These are phyloP conservation scores for Plasmodium chabaudi DNA, from an alignment of 169 alveolate species.

Conservation along the genomic window DNA sequence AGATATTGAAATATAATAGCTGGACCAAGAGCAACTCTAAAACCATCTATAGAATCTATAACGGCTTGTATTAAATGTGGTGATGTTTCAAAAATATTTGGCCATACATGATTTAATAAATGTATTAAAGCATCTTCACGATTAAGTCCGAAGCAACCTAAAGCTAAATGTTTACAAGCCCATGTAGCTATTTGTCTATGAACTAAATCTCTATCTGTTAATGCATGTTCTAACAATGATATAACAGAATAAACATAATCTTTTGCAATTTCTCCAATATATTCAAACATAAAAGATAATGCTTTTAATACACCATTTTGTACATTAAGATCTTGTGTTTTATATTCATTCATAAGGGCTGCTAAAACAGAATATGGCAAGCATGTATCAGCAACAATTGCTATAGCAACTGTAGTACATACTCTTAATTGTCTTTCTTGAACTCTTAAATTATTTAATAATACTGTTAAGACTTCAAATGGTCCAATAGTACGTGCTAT, in stretches of 20 bases:
- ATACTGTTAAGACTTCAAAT: slow-evolving; percentile 97
- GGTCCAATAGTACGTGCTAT: slow-evolving; percentile 99
- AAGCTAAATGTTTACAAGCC: slow-evolving; percentile 98
- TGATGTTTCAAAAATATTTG: slow-evolving; percentile 98
- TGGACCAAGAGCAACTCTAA: slow-evolving; percentile 98
- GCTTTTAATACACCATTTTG: slow-evolving; percentile 99
- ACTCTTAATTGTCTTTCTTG: slow-evolving; percentile 99
- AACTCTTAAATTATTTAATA: slow-evolving; percentile 95
- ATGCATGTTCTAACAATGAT: slow-evolving; percentile 98
- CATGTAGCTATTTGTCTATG: slow-evolving; percentile 99
- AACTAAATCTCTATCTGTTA: slow-evolving; percentile 98
- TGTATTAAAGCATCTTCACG: slow-evolving; percentile 98
- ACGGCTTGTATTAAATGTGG: slow-evolving; percentile 98
- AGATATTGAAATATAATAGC: slow-evolving; percentile 96
- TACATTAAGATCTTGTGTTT: slow-evolving; percentile 98
- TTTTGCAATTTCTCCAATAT: slow-evolving; percentile 93
- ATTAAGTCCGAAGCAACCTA: slow-evolving; percentile 95
- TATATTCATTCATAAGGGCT: slow-evolving; percentile 99
- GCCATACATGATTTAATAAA: slow-evolving; percentile 99
- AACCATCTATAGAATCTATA: slow-evolving; percentile 99
- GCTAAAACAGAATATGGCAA: slow-evolving; percentile 99
- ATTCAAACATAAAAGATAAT: slow-evolving; percentile 99
- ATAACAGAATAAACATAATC: slow-evolving; percentile 98
- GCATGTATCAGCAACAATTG: slow-evolving; percentile 99
- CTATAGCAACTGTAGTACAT: slow-evolving; percentile 98